Evolutionary conservation across 2,329 filamentous ascomycete genomes (phyloP).

Genomic region (Paecilomyces sp.): DNA sequence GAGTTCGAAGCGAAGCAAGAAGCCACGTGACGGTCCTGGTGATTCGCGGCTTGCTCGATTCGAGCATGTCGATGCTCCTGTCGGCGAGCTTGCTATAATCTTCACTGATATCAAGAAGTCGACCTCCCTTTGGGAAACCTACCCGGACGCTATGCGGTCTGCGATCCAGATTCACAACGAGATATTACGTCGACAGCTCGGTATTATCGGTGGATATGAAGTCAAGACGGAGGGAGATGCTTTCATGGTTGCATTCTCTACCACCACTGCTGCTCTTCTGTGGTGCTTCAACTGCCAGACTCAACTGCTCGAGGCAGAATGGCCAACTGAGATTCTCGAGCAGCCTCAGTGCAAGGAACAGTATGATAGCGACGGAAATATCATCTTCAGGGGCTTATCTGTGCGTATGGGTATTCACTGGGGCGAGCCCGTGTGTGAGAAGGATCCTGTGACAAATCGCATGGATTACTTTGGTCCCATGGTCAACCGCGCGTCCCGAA

Average conservation of each 20-base stretch:
- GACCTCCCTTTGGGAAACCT: slow-evolving; percentile 91
- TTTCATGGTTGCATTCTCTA: slow-evolving; percentile 98
- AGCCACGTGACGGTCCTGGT: slow-evolving; percentile 51
- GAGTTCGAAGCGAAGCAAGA: slow-evolving; percentile 58
- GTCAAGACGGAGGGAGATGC: slow-evolving; percentile 99
- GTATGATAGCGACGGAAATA: slow-evolving; percentile 72
- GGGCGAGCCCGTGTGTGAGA: slow-evolving; percentile 89
- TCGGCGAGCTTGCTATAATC: slow-evolving; percentile 83
- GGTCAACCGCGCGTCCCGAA: slow-evolving; percentile 94
- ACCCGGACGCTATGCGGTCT: slow-evolving; percentile 88
- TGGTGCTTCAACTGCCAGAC: slow-evolving; percentile 96
- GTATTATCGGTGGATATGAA: slow-evolving; percentile 92
- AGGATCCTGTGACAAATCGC: slow-evolving; percentile 88
- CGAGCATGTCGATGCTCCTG: slow-evolving; percentile 86
- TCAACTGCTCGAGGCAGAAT: slow-evolving; percentile 77
- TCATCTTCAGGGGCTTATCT: slow-evolving; percentile 90
- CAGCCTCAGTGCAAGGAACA: slow-evolving; percentile 78
- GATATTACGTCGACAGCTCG: slow-evolving; percentile 85
- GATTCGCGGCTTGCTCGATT: slow-evolving; percentile 83
- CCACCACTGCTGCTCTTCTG: slow-evolving; percentile 84
- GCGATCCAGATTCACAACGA: slow-evolving; percentile 98
- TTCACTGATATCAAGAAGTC: slow-evolving; percentile 99
- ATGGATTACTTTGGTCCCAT: slow-evolving; percentile 99
- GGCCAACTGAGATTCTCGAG: slow-evolving; percentile 87
- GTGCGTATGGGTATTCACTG: slow-evolving; percentile 98